phyloP scores from a whole-genome alignment of 2,329 filamentous ascomycete species.

The Colletotrichum sp. region DNA sequence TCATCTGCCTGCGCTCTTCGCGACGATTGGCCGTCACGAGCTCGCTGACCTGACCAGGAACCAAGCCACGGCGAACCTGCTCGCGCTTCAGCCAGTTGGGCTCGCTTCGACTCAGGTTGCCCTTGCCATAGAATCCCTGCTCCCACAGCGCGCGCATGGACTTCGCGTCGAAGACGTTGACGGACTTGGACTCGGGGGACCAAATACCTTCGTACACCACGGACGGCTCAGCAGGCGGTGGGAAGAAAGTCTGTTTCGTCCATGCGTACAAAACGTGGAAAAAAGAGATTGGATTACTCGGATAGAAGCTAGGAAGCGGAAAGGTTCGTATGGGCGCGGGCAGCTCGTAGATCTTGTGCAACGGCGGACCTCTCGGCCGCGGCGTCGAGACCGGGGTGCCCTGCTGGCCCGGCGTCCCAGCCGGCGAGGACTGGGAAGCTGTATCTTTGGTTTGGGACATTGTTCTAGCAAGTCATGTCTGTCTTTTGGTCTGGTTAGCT shows the following conservation, averaged over 20 bases:
- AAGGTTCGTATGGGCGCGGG: slow-evolving; percentile 82
- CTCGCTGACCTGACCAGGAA: slow-evolving; percentile 76
- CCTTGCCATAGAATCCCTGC: slow-evolving; percentile 97
- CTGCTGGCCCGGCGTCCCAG: slow-evolving; percentile 14
- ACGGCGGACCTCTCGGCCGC: slow-evolving; percentile 42
- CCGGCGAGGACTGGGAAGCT: slow-evolving; percentile 6
- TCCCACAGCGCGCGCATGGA: slow-evolving; percentile 89
- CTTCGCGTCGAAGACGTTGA: slow-evolving; percentile 80
- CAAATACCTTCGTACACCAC: slow-evolving; percentile 76
- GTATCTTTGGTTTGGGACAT: slow-evolving; percentile 45
- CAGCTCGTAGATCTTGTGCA: slow-evolving; percentile 79
- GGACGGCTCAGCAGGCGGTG: slow-evolving; percentile 67
- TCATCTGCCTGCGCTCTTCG: slow-evolving; percentile 81
- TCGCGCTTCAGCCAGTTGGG: slow-evolving; percentile 90
- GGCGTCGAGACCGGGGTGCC: slow-evolving; percentile 24
- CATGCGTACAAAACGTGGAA: slow-evolving; percentile 81
- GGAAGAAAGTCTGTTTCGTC: slow-evolving; percentile 73
- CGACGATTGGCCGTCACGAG: slow-evolving; percentile 78
- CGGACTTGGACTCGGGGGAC: slow-evolving; percentile 79
- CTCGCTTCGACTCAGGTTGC: slow-evolving; percentile 90
- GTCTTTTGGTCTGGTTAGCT: slow-evolving; percentile 34
- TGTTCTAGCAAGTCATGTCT: slow-evolving; percentile 50
- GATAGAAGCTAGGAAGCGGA: slow-evolving; percentile 86
- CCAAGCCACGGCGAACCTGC: slow-evolving; percentile 71
- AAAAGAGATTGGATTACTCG: slow-evolving; percentile 89